Conservation (phyloP, 2,329 filamentous ascomycete species). For the Thelonectria discophora region DNA sequence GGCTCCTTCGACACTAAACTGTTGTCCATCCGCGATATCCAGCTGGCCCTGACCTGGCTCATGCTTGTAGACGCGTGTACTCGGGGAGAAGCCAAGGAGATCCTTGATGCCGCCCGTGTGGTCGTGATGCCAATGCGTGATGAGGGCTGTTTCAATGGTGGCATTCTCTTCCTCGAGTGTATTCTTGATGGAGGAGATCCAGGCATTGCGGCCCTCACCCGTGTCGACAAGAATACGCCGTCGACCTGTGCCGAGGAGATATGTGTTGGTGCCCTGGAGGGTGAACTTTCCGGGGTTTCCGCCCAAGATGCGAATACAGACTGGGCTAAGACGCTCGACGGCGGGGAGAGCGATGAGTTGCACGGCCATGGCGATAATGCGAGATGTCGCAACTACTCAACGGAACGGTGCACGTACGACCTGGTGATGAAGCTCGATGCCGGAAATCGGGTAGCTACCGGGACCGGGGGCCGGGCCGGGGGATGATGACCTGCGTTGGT, state of each 20-base stretch:
- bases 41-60: conserved; percentile 61
- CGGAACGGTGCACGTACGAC: not conserved
- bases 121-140: conserved; percentile 94
- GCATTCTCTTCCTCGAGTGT: conserved; percentile 75
- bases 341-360: conserved; percentile 73
- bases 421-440: not conserved
- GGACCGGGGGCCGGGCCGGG: conserved; percentile 8
- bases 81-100: conserved; percentile 70
- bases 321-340: conserved; percentile 79
- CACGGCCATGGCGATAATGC: conserved; percentile 60
- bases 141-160: conserved; percentile 72
- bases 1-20: conserved; percentile 66
- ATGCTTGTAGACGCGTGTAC: conserved; percentile 72
- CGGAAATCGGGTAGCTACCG: conserved; percentile 3
- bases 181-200: conserved; percentile 72
- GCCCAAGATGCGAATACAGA: conserved; percentile 84
- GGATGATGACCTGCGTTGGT: not conserved
- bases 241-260: conserved; percentile 81
- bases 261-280: conserved; percentile 89
- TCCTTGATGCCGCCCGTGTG: conserved; percentile 81
- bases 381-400: not conserved
- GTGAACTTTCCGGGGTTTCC: conserved; percentile 89
- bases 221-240: conserved; percentile 87
- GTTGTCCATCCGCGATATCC: conserved; percentile 59
- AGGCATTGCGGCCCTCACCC: conserved; percentile 80